Base-by-base conservation (phyloP, 176 grass and related monocot genomes). In the Thalia dealbata region DNA sequence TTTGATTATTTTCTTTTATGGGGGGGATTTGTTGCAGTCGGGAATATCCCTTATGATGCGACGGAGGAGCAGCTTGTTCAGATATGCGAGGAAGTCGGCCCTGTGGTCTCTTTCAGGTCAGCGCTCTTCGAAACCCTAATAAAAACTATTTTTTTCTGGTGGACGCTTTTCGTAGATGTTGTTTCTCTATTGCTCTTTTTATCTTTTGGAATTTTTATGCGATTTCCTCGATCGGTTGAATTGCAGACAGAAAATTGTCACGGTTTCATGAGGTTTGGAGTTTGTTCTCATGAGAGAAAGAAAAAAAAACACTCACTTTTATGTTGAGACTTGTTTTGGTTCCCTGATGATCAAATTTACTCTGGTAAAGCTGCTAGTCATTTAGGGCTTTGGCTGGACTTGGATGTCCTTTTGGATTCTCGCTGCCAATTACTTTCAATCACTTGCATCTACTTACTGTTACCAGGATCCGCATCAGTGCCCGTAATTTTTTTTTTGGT, bases 21-120 rank as follows among this genome's bases (percentile, higher is more conserved):
- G 1, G 32, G 32, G 32, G 64, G 78, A 69, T 51, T 63, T 43
- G 43, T 84, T 64, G 70, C 95, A 99, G 95, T 99, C 43, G 95
- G 95, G 52, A 99, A 99, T 71, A 99, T 99, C 69, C 90, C 95
- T 0, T 92, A 92, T 8, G 90, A 93, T 77, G 95, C 90, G 10
- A 93, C 95, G 65, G 95, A 99, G 81, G 90, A 99, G 67, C 87
- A 93, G 70, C 83, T 99, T 7, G 82, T 91, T 45, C 87, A 99
- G 87, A 93, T 99, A 67, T 99, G 95, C 14, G 95, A 99, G 69
- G 90, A 92, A 52, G 83, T 97, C 29, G 90, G 95, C 9, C 95
- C 95, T 0, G 90, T 97, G 38, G 90, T 93, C 61, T 97, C 95
- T 23, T 97, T 97, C 85, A 99, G 95, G 95, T 99, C 75, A 77